These are phyloP conservation scores for Verticillium dahliae DNA, from an alignment of 2,329 filamentous ascomycete genomes.

Conservation along the genomic window DNA sequence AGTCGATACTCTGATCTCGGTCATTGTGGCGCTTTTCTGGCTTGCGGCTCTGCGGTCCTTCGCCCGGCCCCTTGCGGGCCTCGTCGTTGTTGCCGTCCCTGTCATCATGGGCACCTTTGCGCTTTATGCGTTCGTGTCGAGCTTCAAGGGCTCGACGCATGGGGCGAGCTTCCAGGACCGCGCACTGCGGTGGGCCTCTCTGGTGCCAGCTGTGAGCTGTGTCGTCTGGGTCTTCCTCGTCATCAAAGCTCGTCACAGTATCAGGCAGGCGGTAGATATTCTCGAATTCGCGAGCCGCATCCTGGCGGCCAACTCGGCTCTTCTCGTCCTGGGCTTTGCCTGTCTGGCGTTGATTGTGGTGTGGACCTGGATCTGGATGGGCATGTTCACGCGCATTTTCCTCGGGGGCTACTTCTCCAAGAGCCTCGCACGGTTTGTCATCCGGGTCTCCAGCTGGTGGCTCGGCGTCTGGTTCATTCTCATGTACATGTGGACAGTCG, in stretches of 20 bases:
- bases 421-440: constrained; percentile 60
- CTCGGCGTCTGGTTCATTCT: constrained; percentile 86
- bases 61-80: constrained; percentile 72
- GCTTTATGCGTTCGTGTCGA: constrained; percentile 84
- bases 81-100: constrained; percentile 79
- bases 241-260: constrained; percentile 69
- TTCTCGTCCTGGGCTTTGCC: constrained; percentile 77
- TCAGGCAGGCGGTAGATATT: constrained; percentile 79
- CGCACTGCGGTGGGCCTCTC: constrained; percentile 80
- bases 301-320: constrained; percentile 73
- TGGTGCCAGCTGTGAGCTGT: constrained; percentile 68
- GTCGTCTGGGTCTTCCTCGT: constrained; percentile 80
- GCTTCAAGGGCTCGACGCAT: constrained; percentile 70
- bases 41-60: constrained; percentile 82
- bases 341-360: constrained; percentile 68
- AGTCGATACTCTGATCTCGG: constrained; percentile 83
- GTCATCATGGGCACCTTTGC: constrained; percentile 83
- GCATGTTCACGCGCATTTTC: constrained; percentile 94
- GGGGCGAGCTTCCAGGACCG: constrained; percentile 79
- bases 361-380: constrained; percentile 95
- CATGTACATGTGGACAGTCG: constrained; percentile 92
- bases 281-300: constrained; percentile 90
- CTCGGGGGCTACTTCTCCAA: constrained; percentile 79
- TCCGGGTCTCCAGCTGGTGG: constrained; percentile 90
- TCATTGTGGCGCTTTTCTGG: constrained; percentile 86